phyloP scores from a whole-genome alignment of 2,329 filamentous ascomycete species.

The Aurifilum marmelostoma region DNA sequence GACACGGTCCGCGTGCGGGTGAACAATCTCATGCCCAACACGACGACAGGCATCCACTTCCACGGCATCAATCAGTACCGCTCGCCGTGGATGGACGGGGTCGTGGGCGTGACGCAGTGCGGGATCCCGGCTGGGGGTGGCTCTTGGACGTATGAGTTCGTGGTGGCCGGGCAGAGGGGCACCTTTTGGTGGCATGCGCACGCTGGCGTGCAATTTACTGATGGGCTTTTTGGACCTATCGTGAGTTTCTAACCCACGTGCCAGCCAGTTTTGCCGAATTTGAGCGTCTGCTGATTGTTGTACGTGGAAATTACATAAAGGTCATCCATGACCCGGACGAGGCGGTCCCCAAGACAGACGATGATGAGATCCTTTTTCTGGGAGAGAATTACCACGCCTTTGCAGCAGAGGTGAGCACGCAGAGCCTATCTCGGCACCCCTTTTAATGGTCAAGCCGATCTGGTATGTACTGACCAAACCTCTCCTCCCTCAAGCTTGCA shows the following conservation, averaged over 20 bases:
- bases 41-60: slow-evolving; percentile 64
- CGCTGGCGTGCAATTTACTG: slow-evolving; percentile 62
- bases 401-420: slow-evolving; percentile 37
- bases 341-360: slow-evolving; percentile 36
- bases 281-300: not conserved
- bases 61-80: slow-evolving; percentile 69
- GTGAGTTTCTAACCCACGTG: too few species aligned
- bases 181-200: slow-evolving; percentile 65
- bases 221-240: slow-evolving; percentile 65
- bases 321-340: slow-evolving; percentile 43
- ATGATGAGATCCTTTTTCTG: slow-evolving; percentile 44
- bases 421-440: not conserved
- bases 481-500: slow-evolving; percentile 31
- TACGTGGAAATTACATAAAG: slow-evolving; percentile 28
- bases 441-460: not conserved
- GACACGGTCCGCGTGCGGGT: slow-evolving; percentile 48
- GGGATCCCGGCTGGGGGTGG: slow-evolving; percentile 55
- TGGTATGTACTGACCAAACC: not conserved
- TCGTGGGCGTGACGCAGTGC: slow-evolving; percentile 63
- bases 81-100: slow-evolving; percentile 68
- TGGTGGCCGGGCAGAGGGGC: slow-evolving; percentile 44
- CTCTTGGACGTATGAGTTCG: slow-evolving; percentile 65
- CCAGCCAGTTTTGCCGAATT: too few species aligned
- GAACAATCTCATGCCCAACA: slow-evolving; percentile 42
- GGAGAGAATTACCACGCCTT: slow-evolving; percentile 45